These are phyloP conservation scores for Beta lomatogona DNA, from an alignment of 179 eudicot genomes.

Conservation along the genomic window DNA sequence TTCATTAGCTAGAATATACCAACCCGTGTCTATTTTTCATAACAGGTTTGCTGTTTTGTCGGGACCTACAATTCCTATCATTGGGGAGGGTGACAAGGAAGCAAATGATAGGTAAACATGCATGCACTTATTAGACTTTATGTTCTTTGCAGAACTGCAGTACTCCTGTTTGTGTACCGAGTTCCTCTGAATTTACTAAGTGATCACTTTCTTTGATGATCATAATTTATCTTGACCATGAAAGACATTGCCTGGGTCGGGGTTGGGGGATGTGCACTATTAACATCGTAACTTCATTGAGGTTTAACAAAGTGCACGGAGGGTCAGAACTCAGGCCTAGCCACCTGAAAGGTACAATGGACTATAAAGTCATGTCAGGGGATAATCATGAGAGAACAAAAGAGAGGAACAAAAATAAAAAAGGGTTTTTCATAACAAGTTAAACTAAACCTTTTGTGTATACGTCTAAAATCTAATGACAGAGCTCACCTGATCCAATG, in stretches of 20 bases:
- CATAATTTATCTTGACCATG: neutral
- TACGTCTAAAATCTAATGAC: too few species aligned
- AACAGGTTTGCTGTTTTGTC: slow-evolving; percentile 85
- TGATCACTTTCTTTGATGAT: slow-evolving; percentile 1
- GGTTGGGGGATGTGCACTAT: neutral
- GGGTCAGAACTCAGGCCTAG: neutral
- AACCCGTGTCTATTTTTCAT: slow-evolving; percentile 26
- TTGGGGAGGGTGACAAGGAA: slow-evolving; percentile 94
- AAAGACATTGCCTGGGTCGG: neutral
- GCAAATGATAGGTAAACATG: slow-evolving; percentile 81
- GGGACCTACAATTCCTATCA: slow-evolving; percentile 96
- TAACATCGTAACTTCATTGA: neutral
- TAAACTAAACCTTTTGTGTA: too few species aligned
- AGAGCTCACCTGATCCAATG: too few species aligned
- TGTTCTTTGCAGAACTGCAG: neutral
- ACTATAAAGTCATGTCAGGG: too few species aligned
- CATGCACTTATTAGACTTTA: slow-evolving; percentile 5
- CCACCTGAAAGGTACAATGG: too few species aligned
- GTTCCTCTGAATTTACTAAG: neutral
- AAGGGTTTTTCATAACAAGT: too few species aligned
- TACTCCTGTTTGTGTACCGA: neutral
- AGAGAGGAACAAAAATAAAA: too few species aligned
- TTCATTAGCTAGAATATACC: slow-evolving; percentile 14
- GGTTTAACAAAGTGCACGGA: neutral
- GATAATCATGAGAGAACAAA: too few species aligned